Base-by-base conservation (phyloP, 179 eudicot genomes). In the Beta corolliflora region DNA sequence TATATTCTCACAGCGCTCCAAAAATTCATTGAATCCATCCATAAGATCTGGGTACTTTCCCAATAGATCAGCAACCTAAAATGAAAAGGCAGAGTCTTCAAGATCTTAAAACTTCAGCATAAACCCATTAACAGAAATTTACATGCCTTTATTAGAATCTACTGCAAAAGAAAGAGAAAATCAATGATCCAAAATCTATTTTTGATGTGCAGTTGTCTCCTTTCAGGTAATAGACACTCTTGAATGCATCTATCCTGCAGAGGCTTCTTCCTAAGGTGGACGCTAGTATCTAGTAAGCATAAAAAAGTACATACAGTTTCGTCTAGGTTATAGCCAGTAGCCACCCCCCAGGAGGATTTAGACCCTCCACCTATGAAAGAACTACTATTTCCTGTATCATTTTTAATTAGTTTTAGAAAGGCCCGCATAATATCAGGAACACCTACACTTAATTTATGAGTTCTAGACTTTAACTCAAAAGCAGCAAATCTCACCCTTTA, bases 41-140 rank as follows among this genome's bases (percentile, higher is more conserved):
- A 95, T 92, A 61, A 95, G 98, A 88, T 89, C 98, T 25, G 95
- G 91, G 84, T 90, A 81, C 87, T 93, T 92, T 55, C 94, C 97
- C 83, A 95, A 84, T 77, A 95, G 83, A 92, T 95, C 98, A 82
- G 88, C 86, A 80, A 95, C 89, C 98, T 95, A 88, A 81, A 85
- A 82, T 48, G 41, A 70, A 41, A 50, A 25, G n/a, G 61, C 23
- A 55, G 19, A 70, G 54, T 50, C 75, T 45, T 21, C 16, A 29
- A 54, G 23, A 73, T 55, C 64, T 73, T 10, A 9, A 48, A 64
- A 25, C 25, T 63, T 66, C 63, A 69, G 56, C 80, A 69, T 19
- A 68, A 71, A 52, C 44, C 58, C 78, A 65, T 65, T 64, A 64
- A 58, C 76, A 65, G 46, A 50, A 16, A 16, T 31, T 65, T 7